A percentile compares a stretch with the other conserved stretches of the same genome.
Evolutionary conservation across 2,329 filamentous ascomycete genomes (phyloP).

Genomic region (Teratosphaeria nubilosa): DNA sequence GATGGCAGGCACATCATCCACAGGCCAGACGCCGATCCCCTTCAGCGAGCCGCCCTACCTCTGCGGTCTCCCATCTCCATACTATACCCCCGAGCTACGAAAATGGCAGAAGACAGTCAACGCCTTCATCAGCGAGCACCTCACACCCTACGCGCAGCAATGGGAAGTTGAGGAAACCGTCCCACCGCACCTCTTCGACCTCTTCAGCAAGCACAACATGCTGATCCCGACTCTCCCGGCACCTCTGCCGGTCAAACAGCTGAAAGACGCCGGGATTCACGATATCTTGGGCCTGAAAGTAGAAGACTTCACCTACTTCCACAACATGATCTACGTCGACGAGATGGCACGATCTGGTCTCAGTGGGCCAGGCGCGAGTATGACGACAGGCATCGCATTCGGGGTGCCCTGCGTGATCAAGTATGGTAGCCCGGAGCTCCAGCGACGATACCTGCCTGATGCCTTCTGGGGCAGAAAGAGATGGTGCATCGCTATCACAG

Average conservation of each 20-base stretch:
- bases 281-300: conserved; percentile 58
- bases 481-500: conserved; percentile 68
- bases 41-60: conserved; percentile 68
- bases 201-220: conserved; percentile 58
- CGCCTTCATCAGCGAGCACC: conserved; percentile 53
- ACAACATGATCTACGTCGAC: conserved; percentile 59
- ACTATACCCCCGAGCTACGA: conserved; percentile 57
- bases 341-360: conserved; percentile 60
- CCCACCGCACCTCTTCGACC: conserved; percentile 52
- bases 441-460: conserved; percentile 58
- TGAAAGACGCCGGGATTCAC: conserved; percentile 55
- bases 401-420: conserved; percentile 63
- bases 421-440: conserved; percentile 52
- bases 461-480: conserved; percentile 57
- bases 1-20: background rate
- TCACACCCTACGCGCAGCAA: conserved; percentile 53
- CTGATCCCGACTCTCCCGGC: conserved; percentile 60
- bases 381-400: conserved; percentile 64
- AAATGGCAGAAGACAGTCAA: conserved; percentile 59
- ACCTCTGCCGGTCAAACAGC: conserved; percentile 57
- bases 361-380: conserved; percentile 50
- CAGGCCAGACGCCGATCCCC: conserved; percentile 36
- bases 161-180: conserved; percentile 60
- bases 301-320: conserved; percentile 64
- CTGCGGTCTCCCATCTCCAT: conserved; percentile 58